Conservation (phyloP, 1,284 basidiomycete genomes). For the Trametes sp. region DNA sequence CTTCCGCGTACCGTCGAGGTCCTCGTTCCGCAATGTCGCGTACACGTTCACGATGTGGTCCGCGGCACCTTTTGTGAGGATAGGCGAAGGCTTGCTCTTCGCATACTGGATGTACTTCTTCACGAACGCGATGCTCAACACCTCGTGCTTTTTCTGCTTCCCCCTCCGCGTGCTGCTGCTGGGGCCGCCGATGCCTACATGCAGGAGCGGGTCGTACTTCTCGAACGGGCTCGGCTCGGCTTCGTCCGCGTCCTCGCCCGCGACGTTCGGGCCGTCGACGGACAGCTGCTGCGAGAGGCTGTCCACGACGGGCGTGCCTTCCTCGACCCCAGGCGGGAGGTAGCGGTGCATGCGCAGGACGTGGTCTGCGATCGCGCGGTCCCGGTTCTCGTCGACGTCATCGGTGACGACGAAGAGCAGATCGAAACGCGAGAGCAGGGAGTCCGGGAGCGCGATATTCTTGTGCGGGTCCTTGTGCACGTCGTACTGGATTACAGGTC, state of each 20-base stretch:
- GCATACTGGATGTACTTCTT: slow-evolving; percentile 99
- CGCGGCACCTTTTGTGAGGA: slow-evolving; percentile 91
- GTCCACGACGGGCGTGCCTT: slow-evolving; percentile 91
- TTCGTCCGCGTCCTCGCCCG: slow-evolving; percentile 61
- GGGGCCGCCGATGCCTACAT: slow-evolving; percentile 71
- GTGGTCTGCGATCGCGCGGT: slow-evolving; percentile 96
- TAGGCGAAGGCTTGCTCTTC: slow-evolving; percentile 87
- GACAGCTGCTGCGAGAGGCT: slow-evolving; percentile 88
- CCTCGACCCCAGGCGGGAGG: slow-evolving; percentile 94
- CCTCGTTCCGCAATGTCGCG: slow-evolving; percentile 91
- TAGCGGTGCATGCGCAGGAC: slow-evolving; percentile 98
- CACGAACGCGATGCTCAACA: slow-evolving; percentile 93
- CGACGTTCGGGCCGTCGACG: slow-evolving; percentile 76
- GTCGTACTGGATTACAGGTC: slow-evolving; percentile 75
- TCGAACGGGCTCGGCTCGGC: slow-evolving; percentile 88
- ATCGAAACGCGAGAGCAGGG: slow-evolving; percentile 98
- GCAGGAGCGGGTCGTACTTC: slow-evolving; percentile 96
- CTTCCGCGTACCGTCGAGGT: slow-evolving; percentile 83
- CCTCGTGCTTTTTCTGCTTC: slow-evolving; percentile 78
- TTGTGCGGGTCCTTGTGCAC: slow-evolving; percentile 99
- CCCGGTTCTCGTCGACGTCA: slow-evolving; percentile 95
- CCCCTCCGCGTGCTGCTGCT: slow-evolving; percentile 56
- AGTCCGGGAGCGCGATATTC: slow-evolving; percentile 99
- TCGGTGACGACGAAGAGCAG: slow-evolving; percentile 98
- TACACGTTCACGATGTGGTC: slow-evolving; percentile 96